phyloP scores from a whole-genome alignment of 805 yeast genomes.

The Zygotorulaspora danielsina region DNA sequence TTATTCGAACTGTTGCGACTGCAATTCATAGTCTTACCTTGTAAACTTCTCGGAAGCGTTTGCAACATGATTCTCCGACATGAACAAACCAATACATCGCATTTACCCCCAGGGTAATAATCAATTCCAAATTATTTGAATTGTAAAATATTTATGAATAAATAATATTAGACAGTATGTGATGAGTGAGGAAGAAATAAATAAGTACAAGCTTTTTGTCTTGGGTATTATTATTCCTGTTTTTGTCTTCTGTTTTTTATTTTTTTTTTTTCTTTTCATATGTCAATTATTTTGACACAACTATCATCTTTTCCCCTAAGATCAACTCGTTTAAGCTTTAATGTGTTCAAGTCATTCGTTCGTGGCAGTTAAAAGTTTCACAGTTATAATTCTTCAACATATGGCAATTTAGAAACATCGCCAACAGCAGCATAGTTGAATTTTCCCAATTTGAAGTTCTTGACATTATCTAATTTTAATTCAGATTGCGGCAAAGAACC shows the following conservation, averaged over 20 bases:
- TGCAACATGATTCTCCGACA: too few relatives aligned
- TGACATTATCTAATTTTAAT: constrained; percentile 39
- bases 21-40: too few relatives aligned
- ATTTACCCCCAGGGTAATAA: too few relatives aligned
- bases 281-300: neutral
- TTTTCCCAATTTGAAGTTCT: constrained; percentile 49
- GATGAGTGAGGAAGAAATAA: constrained; percentile 1
- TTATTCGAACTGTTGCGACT: too few relatives aligned
- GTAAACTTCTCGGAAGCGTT: too few relatives aligned
- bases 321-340: neutral
- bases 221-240: too few relatives aligned
- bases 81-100: too few relatives aligned
- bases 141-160: constrained; percentile 3
- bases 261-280: neutral
- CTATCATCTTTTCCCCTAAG: neutral
- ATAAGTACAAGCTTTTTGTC: neutral
- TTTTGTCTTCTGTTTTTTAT: too few relatives aligned
- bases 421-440: constrained; percentile 89
- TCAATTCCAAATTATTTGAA: neutral
- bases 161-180: constrained; percentile 3
- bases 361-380: constrained; percentile 1
- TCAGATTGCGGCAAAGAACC: constrained; percentile 35
- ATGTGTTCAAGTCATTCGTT: constrained; percentile 1
- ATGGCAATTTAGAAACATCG: constrained; percentile 80
- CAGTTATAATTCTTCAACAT: constrained; percentile 75